Base-by-base conservation (phyloP, 495 filamentous ascomycete species). In the Gamarada debralockiae region DNA sequence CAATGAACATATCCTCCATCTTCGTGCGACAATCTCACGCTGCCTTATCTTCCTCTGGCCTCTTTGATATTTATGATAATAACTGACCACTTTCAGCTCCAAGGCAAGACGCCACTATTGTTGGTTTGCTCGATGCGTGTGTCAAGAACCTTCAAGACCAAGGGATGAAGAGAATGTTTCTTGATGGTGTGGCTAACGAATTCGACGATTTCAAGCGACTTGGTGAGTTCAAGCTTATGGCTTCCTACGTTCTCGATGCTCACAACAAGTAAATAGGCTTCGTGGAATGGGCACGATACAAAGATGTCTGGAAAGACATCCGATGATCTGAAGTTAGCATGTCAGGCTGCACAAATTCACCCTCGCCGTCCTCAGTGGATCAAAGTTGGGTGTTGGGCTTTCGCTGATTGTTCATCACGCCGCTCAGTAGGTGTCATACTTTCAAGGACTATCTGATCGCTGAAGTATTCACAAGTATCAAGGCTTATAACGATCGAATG, bases 231-330 rank as follows among this genome's bases (percentile, higher is more conserved):
- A n/a, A n/a, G n/a, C n/a, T 22, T 22, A 39, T 20, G n/a, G n/a
- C n/a, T n/a, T n/a, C n/a, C n/a, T 39, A 39, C 18, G n/a, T 3
- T n/a, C 13, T 36, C 7, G 47, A 17, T 33, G 39, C 29, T 15
- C 56, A 42, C 18, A 13, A 6, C 14, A 5, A 39, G 3, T 18
- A 13, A n/a, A 39, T 40, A 71, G 70, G 70, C 6, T 73, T 70
- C 48, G 48, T 55, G 36, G 58, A 69, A 54, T 73, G 70, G 70
- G 70, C 67, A 5, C 57, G 57, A 50, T 73, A 73, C 41, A 55
- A 67, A 34, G 69, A 73, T 48, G 66, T 72, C 23, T 73, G 70
- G 70, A 61, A 63, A 44, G 50, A 60, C 20, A 34, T 34, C 13
- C 59, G 15, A 40, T 17, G 14, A 6, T 34, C n/a, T 39, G n/a